Base-by-base conservation (phyloP, 179 eudicot species). In the Beta macrorhiza region DNA sequence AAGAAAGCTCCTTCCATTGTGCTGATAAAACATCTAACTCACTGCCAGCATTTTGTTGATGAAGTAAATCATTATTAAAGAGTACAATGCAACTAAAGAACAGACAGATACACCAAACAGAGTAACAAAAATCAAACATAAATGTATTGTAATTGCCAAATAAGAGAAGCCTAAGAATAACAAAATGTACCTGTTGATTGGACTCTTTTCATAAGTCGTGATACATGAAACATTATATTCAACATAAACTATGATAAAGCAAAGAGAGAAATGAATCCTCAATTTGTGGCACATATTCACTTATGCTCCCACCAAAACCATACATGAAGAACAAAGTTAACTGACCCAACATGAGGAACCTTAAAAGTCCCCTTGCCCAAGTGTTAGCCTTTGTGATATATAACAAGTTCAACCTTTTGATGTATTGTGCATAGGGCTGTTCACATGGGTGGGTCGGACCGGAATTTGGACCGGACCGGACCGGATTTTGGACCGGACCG, bases 1-100 rank as follows among this genome's bases (percentile, higher is more conserved):
- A 74, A 86, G 93, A 93, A 13, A 95, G 91, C 86, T 92, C 98
- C 88, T 86, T 93, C 98, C 98, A 95, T 87, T 93, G 98, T 79
- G 92, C 88, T 44, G 97, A 92, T 80, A 95, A 84, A 61, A 91
- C 97, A 86, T 86, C 88, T 44, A 95, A 89, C 94, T 93, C 97
- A 62, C 89, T 88, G 32, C 93, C 94, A 61, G 97, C 92, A 80
- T 87, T 93, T 95, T 93, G 93, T 97, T 95, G 92, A 83, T 80
- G 71, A 88, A 79, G 71, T 42, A 73, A 80, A 52, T 74, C 19
- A 78, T 37, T 52, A 45, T 78, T 19, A 37, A 68, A 65, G 8
- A 37, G 55, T 7, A 57, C 51, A 25, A 56, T 57, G 56, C 29
- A 49, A 2, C 56, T 61, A 9, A 73, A 16, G 19, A 71, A 0